Conservation (phyloP, 495 filamentous ascomycete genomes). For the Aspergillus indologenus region DNA sequence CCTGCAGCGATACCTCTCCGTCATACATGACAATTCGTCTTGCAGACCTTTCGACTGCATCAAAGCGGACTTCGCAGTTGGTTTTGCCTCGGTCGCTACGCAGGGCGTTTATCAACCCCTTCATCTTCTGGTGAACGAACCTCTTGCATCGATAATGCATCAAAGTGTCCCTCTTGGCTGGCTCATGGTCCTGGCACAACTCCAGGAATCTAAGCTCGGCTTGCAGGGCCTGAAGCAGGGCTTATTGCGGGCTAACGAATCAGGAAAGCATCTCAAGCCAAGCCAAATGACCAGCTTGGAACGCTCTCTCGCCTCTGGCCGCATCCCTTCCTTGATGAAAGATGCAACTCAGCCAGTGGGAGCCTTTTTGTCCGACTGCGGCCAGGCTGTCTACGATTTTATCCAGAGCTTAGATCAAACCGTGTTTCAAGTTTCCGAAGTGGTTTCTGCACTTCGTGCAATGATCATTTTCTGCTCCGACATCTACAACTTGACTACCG, state of each 20-base stretch:
- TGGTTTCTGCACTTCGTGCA: conserved; percentile 36
- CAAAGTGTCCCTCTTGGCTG: conserved; percentile 21
- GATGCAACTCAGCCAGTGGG: conserved; percentile 60
- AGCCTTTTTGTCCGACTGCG: conserved; percentile 43
- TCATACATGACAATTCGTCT: conserved; percentile 38
- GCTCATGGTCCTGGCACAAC: conserved; percentile 33
- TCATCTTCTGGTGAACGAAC: conserved; percentile 46
- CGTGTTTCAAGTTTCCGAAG: conserved; percentile 26
- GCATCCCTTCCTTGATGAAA: conserved; percentile 57
- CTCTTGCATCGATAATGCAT: conserved; percentile 32
- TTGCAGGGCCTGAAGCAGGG: conserved; percentile 37
- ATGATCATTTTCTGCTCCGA: conserved; percentile 58
- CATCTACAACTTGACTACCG: conserved; percentile 47
- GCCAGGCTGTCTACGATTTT: conserved; percentile 39
- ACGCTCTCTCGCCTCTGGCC: conserved; percentile 57
- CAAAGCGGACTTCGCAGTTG: conserved; percentile 26
- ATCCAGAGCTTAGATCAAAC: conserved; percentile 33
- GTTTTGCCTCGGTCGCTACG: conserved; percentile 28
- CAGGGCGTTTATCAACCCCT: conserved; percentile 36
- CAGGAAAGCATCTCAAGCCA: conserved; percentile 47
- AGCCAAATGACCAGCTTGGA: conserved; percentile 67
- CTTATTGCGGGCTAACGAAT: conserved; percentile 35
- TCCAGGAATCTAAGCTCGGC: conserved; percentile 40
- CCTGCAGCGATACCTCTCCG: conserved; percentile 31
- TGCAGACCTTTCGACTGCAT: conserved; percentile 33